phyloP scores from a whole-genome alignment of 2,329 filamentous ascomycete genomes.

The Endothia cerciana region DNA sequence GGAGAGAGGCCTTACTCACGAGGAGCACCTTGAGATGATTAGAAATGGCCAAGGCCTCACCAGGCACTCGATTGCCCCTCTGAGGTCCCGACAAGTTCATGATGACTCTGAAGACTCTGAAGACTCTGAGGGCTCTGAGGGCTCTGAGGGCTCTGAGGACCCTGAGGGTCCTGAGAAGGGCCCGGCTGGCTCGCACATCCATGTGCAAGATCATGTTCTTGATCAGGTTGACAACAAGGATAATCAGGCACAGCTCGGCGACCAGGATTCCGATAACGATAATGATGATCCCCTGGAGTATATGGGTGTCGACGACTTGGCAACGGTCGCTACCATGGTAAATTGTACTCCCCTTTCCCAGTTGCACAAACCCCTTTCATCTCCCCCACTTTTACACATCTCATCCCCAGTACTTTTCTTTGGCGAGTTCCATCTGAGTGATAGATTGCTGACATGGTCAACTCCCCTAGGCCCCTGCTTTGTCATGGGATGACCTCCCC shows the following conservation, averaged over 20 bases:
- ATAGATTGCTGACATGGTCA: conserved; percentile 1
- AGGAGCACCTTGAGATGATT: conserved; percentile 3
- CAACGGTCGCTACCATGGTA: not conserved
- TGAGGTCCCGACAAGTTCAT: not conserved
- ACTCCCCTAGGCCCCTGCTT: not conserved
- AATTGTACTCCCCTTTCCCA: too few species aligned
- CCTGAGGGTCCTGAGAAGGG: not conserved
- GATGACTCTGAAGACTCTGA: not conserved
- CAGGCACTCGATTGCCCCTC: not conserved
- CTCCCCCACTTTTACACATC: not conserved
- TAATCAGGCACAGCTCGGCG: not conserved
- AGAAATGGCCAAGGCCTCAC: not conserved
- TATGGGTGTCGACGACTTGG: too few species aligned
- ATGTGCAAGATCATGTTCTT: not conserved
- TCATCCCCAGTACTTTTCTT: not conserved
- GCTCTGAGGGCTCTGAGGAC: not conserved
- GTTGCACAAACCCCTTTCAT: too few species aligned
- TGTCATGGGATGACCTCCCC: conserved; percentile 31
- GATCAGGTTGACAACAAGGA: not conserved
- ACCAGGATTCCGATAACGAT: not conserved
- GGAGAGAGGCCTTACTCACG: conserved; percentile 9
- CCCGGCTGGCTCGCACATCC: too few species aligned
- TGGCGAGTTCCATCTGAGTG: not conserved
- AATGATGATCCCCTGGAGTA: not conserved
- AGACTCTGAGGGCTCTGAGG: not conserved